Conservation (phyloP, 768 basidiomycete genomes). For the Tricholoma furcatifolium region DNA sequence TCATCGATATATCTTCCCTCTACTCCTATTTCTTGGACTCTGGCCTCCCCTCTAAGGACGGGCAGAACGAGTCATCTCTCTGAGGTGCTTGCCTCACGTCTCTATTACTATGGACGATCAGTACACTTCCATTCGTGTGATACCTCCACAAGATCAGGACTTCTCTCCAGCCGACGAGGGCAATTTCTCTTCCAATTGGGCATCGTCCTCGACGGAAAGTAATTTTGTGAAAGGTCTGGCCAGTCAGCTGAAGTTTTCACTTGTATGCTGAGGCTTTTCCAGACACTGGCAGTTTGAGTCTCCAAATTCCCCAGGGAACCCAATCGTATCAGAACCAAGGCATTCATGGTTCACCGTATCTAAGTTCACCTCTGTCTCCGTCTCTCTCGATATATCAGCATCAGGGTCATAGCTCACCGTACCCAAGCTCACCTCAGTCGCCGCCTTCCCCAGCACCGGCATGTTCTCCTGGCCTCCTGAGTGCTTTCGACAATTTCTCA, state of each 20-base stretch:
- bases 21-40: no score
- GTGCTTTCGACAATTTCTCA: background rate
- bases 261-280: background rate
- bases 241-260: background rate
- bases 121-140: slow-evolving; percentile 7
- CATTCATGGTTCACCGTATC: background rate
- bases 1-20: background rate
- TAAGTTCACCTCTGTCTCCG: slow-evolving; percentile 7
- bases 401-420: background rate
- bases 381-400: no score
- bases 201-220: background rate
- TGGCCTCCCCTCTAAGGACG: no score
- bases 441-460: slow-evolving; percentile 6
- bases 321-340: background rate
- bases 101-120: slow-evolving; percentile 4
- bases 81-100: background rate
- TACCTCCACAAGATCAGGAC: slow-evolving; percentile 1
- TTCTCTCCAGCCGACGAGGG: background rate
- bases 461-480: slow-evolving; percentile 7
- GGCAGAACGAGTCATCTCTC: background rate
- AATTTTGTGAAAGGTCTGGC: slow-evolving; percentile 3
- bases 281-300: slow-evolving; percentile 5
- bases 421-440: slow-evolving; percentile 5
- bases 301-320: background rate
- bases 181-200: background rate